Evolutionary conservation across 169 alveolate species (phyloP), one percentile per base, ranked within the genome.

Genomic region (Plasmodium inui): DNA sequence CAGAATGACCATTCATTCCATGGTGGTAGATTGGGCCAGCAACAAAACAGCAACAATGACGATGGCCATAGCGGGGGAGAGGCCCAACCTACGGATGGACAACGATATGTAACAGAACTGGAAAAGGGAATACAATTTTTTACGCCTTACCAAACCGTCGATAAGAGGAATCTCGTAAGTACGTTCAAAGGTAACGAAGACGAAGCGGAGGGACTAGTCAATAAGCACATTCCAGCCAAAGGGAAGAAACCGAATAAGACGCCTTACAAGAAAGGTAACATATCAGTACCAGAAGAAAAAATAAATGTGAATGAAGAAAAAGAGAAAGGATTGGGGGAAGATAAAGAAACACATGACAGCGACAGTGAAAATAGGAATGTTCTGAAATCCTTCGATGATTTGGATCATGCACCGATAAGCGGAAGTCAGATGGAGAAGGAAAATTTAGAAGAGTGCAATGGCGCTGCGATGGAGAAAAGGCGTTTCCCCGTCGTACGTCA

Each of bases 301-400:
- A 26, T 50, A 50, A 70, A 81, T 50, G 37, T 19, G 26, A 34
- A 50, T 9, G 88, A 81, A 81, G 88, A 53, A 37, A 39, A 81
- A 28, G 9, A 37, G n/a, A 41, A 17, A 10, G 71, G 30, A 79
- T 5, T 19, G 71, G 67, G n/a, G 71, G 86, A 80, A 14, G 86
- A 80, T 44, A 2, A 9, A 80, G 80, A 82, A 28, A 44, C 50
- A 22, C n/a, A 26, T 14, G 37, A 82, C 67, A 30, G 41, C 14
- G 22, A 82, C 17, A 37, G 67, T n/a, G 50, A 53, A 28, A 55
- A n/a, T 39, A 3, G 22, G 28, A 39, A 78, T 78, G 19, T 19
- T 78, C 61, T 14, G 10, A 19, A 34, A 39, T 17, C 19, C 61
- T 0, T 39, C 12, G 70, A 78, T 17, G 30, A 78, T 78, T 12